A percentile compares a stretch with the other conserved stretches of the same genome.
Conservation (phyloP, 371 early-diverging fungal species). For the Dichotomocladium elegans region DNA sequence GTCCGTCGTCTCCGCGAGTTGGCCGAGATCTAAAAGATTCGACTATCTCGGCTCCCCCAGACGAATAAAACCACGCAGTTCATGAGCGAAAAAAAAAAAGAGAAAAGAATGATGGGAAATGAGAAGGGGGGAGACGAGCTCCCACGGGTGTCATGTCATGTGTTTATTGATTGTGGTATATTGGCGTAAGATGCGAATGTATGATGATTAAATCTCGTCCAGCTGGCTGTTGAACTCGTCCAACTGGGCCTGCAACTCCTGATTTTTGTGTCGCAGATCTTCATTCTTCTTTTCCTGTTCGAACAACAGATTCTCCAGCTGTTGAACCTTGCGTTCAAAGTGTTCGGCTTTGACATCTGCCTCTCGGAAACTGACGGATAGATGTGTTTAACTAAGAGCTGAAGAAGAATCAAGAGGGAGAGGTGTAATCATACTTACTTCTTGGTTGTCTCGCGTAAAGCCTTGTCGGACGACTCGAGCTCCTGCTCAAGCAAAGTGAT, state of each 20-base stretch:
- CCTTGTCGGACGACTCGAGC: conserved; percentile 61
- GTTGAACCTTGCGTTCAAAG: conserved; percentile 73
- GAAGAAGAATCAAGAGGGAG: no score
- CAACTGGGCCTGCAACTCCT: conserved; percentile 57
- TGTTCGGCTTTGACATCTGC: conserved; percentile 80
- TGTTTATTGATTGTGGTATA: background rate
- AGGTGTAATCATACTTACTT: conserved; percentile 72
- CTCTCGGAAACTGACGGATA: conserved; percentile 64
- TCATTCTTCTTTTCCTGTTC: conserved; percentile 63
- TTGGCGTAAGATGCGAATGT: conserved; percentile 19
- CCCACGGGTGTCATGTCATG: background rate
- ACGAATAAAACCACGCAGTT: no score
- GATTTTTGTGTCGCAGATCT: conserved; percentile 57
- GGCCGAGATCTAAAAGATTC: conserved; percentile 77
- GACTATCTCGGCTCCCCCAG: background rate
- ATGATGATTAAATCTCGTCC: conserved; percentile 73
- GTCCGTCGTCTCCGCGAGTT: conserved; percentile 98
- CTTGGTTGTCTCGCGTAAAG: conserved; percentile 64
- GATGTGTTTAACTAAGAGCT: no score
- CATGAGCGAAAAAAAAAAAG: background rate
- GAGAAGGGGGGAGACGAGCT: background rate
- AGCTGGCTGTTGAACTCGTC: conserved; percentile 67
- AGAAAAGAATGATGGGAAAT: background rate
- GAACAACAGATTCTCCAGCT: conserved; percentile 57
- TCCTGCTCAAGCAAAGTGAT: conserved; percentile 64